These are phyloP conservation scores for Taxawa tesnikishii DNA, from an alignment of 2,329 filamentous ascomycete species.

Conservation along the genomic window DNA sequence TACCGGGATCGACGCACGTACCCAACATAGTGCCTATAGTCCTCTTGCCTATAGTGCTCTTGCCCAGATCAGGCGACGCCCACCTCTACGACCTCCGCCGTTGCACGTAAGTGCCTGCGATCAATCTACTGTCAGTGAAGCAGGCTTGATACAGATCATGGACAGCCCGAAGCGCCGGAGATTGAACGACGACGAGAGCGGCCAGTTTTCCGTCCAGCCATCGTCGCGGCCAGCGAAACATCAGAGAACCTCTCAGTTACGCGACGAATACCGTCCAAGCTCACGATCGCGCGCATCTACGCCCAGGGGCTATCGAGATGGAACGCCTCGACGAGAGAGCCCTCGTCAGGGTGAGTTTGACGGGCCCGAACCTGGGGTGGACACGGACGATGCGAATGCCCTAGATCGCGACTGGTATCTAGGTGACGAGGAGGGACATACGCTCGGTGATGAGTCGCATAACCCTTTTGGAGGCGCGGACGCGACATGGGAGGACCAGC, in stretches of 20 bases:
- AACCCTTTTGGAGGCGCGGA: conserved; percentile 77
- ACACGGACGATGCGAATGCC: conserved; percentile 58
- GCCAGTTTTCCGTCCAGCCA: conserved; percentile 39
- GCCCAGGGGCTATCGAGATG: conserved; percentile 18
- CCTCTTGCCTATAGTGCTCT: too few species aligned
- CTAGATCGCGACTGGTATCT: conserved; percentile 90
- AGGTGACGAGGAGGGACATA: conserved; percentile 73
- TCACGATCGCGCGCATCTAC: conserved; percentile 25
- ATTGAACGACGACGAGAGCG: conserved; percentile 46
- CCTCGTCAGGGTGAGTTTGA: conserved; percentile 48
- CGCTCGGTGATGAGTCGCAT: conserved; percentile 82
- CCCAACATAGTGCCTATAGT: too few species aligned
- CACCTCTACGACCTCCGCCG: too few species aligned
- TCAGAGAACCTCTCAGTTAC: conserved; percentile 13
- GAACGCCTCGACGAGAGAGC: too few species aligned
- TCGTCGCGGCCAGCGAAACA: conserved; percentile 29
- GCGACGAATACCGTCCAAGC: conserved; percentile 8
- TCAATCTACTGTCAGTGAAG: too few species aligned
- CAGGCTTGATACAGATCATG: too few species aligned
- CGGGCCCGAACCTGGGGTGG: conserved; percentile 45
- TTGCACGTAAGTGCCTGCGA: too few species aligned
- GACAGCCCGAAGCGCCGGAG: conserved; percentile 54
- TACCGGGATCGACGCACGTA: too few species aligned
- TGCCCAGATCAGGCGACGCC: too few species aligned
- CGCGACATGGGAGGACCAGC: conserved; percentile 60